Evolutionary conservation across 1,139 yeast species (phyloP).

Genomic region (Kluyveromyces sp.): DNA sequence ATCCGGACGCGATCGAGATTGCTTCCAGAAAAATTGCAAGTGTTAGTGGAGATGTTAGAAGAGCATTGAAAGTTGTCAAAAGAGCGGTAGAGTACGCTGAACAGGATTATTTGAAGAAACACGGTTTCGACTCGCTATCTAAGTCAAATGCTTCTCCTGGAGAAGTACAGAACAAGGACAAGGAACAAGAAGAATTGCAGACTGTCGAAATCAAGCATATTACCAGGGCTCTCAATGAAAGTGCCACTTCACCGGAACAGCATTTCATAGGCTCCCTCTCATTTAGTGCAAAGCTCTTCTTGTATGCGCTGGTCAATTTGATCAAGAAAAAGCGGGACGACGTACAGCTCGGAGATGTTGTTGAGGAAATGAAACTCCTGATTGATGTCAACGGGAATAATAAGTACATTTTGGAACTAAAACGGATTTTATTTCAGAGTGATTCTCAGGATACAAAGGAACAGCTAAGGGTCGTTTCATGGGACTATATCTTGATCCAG

Average conservation of each 20-base stretch:
- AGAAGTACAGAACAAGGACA: conserved; percentile 11
- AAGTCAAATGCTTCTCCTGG: conserved; percentile 9
- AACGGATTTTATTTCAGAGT: conserved; percentile 24
- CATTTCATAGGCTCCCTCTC: conserved; percentile 55
- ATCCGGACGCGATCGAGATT: conserved; percentile 77
- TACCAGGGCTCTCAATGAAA: conserved; percentile 70
- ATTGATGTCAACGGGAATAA: conserved; percentile 35
- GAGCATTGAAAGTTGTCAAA: conserved; percentile 83
- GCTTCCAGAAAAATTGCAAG: conserved; percentile 93
- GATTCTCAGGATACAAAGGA: conserved; percentile 15
- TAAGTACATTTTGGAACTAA: conserved; percentile 25
- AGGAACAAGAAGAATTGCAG: conserved; percentile 37
- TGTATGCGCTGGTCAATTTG: conserved; percentile 60
- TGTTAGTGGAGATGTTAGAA: conserved; percentile 94
- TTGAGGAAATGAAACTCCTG: conserved; percentile 63
- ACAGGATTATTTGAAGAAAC: conserved; percentile 39
- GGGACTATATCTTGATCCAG: conserved; percentile 42
- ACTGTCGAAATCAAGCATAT: conserved; percentile 65
- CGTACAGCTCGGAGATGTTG: conserved; percentile 62
- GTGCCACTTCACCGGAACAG: conserved; percentile 66
- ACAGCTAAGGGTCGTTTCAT: conserved; percentile 29
- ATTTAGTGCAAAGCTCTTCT: conserved; percentile 60
- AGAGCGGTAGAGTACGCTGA: conserved; percentile 90
- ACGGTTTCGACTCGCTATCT: conserved; percentile 29
- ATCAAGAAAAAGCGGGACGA: conserved; percentile 69